Evolutionary conservation across 495 filamentous ascomycete species (phyloP), one percentile per base, ranked within the genome.

Genomic region (Xylaria grammica): DNA sequence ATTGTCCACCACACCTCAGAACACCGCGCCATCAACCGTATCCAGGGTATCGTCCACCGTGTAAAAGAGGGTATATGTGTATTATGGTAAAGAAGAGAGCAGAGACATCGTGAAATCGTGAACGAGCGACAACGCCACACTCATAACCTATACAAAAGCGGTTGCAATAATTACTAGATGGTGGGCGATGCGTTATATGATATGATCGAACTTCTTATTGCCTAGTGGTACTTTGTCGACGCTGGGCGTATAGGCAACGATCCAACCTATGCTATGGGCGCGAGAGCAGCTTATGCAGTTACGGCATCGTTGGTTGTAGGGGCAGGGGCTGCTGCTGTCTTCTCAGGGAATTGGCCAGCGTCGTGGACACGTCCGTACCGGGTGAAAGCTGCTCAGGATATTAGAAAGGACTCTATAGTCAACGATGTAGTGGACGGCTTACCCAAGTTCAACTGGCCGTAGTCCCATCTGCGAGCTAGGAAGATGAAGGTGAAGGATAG

Each of bases 351-450:
- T 27, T 69, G 71, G 3, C 78, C 81, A 10, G 58, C 63, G 15
- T 72, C 66, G 30, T 70, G 71, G 58, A 84, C 82, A 42, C 82
- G 80, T 54, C 82, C 82, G 66, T 83, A 83, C 68, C 81, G 81
- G n/a, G 82, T 85, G 64, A 85, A 85, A 55, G 79, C 73, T 66
- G 40, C 10, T 13, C 8, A 2, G 5, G 20, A 24, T 45, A 17
- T 48, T 45, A 61, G 20, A 13, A 8, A 22, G 11, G 9, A 22
- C 10, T 34, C 13, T 11, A 36, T 34, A 19, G 24, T 11, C 3
- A 17, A 9, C 44, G 27, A 1, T 38, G n/a, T 19, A 36, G 42
- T n/a, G 17, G 58, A 5, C 22, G 26, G 30, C 65, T 45, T 56
- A 67, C 65, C 72, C 30, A 85, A 66, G 70, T 83, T 82, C 27